A percentile compares a stretch with the other conserved stretches of the same genome.
Evolutionary conservation across 768 basidiomycete species (phyloP).

Genomic region (Lactarius psammicola): DNA sequence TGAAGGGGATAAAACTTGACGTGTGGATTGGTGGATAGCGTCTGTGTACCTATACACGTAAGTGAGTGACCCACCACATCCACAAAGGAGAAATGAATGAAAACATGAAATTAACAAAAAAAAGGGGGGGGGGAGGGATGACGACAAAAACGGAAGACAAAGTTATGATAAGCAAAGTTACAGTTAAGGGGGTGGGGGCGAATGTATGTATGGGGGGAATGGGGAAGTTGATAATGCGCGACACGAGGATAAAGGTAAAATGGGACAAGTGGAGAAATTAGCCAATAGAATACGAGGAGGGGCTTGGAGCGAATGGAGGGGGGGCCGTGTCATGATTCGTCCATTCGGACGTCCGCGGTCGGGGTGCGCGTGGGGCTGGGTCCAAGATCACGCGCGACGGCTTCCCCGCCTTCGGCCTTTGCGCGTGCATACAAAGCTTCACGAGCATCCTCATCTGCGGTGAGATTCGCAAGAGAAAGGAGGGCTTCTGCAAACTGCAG

Average conservation of each 20-base stretch:
- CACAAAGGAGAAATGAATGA: background rate
- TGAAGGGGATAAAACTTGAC: background rate
- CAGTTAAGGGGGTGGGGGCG: too few relatives aligned
- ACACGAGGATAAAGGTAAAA: background rate
- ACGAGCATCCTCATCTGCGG: slow-evolving; percentile 44
- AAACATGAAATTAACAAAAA: background rate
- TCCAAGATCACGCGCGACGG: slow-evolving; percentile 36
- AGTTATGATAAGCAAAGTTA: background rate
- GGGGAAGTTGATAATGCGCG: background rate
- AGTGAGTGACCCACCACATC: slow-evolving; percentile 1
- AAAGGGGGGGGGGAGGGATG: too few relatives aligned
- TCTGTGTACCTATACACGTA: slow-evolving; percentile 8
- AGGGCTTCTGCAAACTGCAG: slow-evolving; percentile 53
- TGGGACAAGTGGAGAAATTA: background rate
- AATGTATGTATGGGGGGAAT: too few relatives aligned
- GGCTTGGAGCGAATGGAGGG: background rate
- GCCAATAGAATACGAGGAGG: background rate
- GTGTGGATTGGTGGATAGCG: background rate
- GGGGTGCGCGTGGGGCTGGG: background rate
- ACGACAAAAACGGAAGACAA: background rate
- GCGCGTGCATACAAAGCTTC: slow-evolving; percentile 55
- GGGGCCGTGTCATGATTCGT: slow-evolving; percentile 23
- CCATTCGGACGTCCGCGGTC: slow-evolving; percentile 22
- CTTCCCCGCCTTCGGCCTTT: slow-evolving; percentile 46
- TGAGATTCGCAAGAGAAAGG: slow-evolving; percentile 58